These are phyloP conservation scores for Hortiboletus flavorubellus DNA, from an alignment of 768 basidiomycete genomes.

Conservation along the genomic window DNA sequence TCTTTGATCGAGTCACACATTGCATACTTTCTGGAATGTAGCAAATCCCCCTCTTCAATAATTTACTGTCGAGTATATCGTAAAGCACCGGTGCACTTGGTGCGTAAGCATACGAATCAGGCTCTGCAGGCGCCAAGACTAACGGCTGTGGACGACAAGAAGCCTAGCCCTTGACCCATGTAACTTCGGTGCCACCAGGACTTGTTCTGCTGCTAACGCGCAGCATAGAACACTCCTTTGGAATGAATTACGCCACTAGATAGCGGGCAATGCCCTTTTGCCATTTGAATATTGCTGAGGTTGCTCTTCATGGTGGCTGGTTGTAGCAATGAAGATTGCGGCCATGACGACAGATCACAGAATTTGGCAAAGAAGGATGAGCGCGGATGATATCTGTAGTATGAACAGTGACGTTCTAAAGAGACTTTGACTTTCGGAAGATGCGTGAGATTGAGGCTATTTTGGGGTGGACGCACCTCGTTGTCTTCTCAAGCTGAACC, in stretches of 20 bases:
- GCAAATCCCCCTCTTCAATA: constrained; percentile 4
- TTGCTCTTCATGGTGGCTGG: constrained; percentile 1
- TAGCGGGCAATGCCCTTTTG: constrained; percentile 19
- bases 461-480: constrained; percentile 24
- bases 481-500: constrained; percentile 19
- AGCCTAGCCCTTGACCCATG: constrained; percentile 28
- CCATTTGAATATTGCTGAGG: constrained; percentile 21
- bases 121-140: constrained; percentile 15
- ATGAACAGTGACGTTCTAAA: constrained; percentile 22
- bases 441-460: constrained; percentile 23
- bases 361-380: constrained; percentile 12
- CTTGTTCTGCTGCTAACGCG: constrained; percentile 4
- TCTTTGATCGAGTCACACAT: constrained; percentile 24
- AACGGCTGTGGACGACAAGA: constrained; percentile 12
- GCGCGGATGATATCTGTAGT: neutral
- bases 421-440: constrained; percentile 5
- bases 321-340: constrained; percentile 13
- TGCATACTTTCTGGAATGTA: constrained; percentile 25
- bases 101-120: constrained; percentile 17
- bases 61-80: constrained; percentile 13
- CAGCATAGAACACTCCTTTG: constrained; percentile 22
- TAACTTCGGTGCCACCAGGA: constrained; percentile 8
- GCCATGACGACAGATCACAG: constrained; percentile 27
- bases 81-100: constrained; percentile 19
- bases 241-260: constrained; percentile 27